A percentile compares a stretch with the other conserved stretches of the same genome.
Evolutionary conservation across 805 yeast species (phyloP).

Genomic region (Yamadazyma sp.): DNA sequence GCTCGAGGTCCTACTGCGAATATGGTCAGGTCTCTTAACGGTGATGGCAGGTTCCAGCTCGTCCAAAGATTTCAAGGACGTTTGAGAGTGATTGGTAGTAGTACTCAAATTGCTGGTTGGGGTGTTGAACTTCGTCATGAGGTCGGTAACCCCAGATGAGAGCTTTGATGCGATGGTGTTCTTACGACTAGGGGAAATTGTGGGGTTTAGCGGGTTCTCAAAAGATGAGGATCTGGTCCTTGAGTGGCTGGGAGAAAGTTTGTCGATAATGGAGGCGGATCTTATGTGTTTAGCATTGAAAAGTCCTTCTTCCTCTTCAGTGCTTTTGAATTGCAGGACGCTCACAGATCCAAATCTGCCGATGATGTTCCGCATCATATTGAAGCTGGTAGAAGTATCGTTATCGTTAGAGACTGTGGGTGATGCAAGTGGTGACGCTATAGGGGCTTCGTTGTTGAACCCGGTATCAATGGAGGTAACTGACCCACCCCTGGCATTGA

Average conservation of each 20-base stretch:
- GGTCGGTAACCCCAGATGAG: slow-evolving; percentile 41
- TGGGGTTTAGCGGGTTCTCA: slow-evolving; percentile 7
- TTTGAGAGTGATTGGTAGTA: slow-evolving; percentile 22
- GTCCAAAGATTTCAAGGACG: slow-evolving; percentile 36
- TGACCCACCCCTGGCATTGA: slow-evolving; percentile 25
- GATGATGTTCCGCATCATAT: slow-evolving; percentile 35
- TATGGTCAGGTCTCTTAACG: slow-evolving; percentile 26
- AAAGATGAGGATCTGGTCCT: slow-evolving; percentile 40
- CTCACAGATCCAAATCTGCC: slow-evolving; percentile 35
- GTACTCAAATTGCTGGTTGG: slow-evolving; percentile 1
- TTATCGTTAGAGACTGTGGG: slow-evolving; percentile 13
- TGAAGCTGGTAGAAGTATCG: slow-evolving; percentile 24
- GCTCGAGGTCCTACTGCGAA: slow-evolving; percentile 36
- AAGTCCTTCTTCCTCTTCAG: slow-evolving; percentile 15
- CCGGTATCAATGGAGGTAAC: slow-evolving; percentile 25
- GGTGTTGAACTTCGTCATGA: slow-evolving; percentile 39
- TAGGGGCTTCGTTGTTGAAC: background rate
- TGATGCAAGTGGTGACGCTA: slow-evolving; percentile 10
- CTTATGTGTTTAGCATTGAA: slow-evolving; percentile 14
- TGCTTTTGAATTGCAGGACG: slow-evolving; percentile 23
- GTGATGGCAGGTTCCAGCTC: slow-evolving; percentile 14
- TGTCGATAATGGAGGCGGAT: slow-evolving; percentile 28
- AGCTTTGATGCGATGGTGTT: slow-evolving; percentile 39
- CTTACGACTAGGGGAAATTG: slow-evolving; percentile 23
- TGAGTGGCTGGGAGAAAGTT: slow-evolving; percentile 35